Evolutionary conservation across 75 land plant genomes (phyloP).

Genomic region (Cunninghamia lanceolata): DNA sequence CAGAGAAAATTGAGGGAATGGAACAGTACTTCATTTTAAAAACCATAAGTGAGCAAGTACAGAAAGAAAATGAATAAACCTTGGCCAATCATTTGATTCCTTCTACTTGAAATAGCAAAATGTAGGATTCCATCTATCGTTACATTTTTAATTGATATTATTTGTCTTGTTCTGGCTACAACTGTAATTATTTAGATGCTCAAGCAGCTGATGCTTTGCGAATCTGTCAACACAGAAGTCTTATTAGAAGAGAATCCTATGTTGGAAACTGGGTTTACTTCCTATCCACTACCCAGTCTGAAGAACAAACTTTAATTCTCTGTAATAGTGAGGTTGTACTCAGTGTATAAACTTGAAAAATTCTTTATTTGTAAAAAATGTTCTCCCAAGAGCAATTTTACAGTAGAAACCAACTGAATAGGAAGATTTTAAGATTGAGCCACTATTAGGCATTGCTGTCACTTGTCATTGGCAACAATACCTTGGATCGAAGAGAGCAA

Average conservation of each 20-base stretch:
- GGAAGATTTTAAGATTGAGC: background rate
- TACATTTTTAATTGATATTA: background rate
- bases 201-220: background rate
- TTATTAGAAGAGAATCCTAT: background rate
- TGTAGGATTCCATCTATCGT: background rate
- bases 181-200: background rate
- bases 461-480: background rate
- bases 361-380: background rate
- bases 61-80: background rate
- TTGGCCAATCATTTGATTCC: background rate
- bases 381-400: too few species aligned
- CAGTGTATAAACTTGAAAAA: background rate
- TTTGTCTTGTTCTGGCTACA: background rate
- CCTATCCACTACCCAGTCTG: background rate
- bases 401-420: too few species aligned
- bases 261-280: background rate
- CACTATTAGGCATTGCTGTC: background rate
- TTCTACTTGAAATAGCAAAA: background rate
- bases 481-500: background rate
- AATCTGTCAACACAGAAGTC: background rate
- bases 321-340: background rate
- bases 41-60: background rate
- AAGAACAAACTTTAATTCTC: background rate
- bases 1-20: background rate
- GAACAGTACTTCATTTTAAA: background rate